A percentile compares a stretch with the other conserved stretches of the same genome.
phyloP scores from a whole-genome alignment of 345 rosid species.

The Arabis hirsuta region DNA sequence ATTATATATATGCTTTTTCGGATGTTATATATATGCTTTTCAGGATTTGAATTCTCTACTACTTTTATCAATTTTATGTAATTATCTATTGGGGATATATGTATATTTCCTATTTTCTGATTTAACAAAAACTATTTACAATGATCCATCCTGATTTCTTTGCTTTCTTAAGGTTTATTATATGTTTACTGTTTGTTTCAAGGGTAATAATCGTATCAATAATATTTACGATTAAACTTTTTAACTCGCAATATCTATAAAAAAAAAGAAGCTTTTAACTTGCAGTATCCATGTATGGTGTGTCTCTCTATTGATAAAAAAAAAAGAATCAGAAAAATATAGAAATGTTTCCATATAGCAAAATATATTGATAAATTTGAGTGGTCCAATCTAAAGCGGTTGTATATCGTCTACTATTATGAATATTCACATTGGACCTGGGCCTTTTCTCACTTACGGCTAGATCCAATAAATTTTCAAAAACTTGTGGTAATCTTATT shows the following conservation, averaged over 20 bases:
- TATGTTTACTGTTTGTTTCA: neutral
- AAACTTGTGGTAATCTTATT: no score
- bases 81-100: slow-evolving; percentile 42
- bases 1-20: slow-evolving; percentile 32
- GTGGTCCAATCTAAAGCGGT: no score
- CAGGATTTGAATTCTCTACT: slow-evolving; percentile 23
- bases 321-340: no score
- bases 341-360: no score
- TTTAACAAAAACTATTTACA: slow-evolving; percentile 27
- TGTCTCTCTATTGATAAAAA: neutral
- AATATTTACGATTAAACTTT: neutral
- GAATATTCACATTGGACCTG: no score
- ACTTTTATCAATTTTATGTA: slow-evolving; percentile 38
- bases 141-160: neutral
- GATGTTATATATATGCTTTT: slow-evolving; percentile 35
- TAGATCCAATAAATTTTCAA: no score
- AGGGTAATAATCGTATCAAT: neutral
- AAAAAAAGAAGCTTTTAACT: no score
- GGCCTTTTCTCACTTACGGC: no score
- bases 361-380: no score
- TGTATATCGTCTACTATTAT: no score
- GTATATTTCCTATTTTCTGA: slow-evolving; percentile 45
- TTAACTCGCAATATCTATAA: no score
- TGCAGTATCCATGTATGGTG: no score
- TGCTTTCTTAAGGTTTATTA: neutral